Percentiles rank a stretch among this genome's conserved stretches.
Conservation (phyloP, 2,329 filamentous ascomycete species). For the Lomentospora prolificans region DNA sequence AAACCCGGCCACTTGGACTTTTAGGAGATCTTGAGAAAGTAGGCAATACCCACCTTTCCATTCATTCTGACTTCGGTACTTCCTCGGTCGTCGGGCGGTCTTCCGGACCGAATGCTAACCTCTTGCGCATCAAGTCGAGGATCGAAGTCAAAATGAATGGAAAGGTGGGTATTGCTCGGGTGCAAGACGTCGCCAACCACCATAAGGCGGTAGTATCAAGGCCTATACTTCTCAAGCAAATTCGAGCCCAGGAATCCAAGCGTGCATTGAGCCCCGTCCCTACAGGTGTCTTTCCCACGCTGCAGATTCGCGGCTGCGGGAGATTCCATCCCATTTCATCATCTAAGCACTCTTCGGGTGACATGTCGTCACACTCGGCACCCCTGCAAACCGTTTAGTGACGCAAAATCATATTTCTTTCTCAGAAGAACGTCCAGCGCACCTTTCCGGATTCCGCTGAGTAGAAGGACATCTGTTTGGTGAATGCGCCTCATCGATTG, state of each 20-base stretch:
- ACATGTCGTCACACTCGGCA: not conserved
- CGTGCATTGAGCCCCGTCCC: no score
- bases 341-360: not conserved
- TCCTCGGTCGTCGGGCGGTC: slow-evolving; percentile 19
- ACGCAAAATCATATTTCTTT: not conserved
- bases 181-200: slow-evolving; percentile 22
- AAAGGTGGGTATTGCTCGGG: slow-evolving; percentile 13
- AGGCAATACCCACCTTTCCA: slow-evolving; percentile 20
- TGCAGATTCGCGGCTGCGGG: no score
- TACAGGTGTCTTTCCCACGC: no score
- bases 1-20: no score
- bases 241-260: no score
- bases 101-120: slow-evolving; percentile 20
- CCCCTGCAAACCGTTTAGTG: not conserved
- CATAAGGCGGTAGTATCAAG: slow-evolving; percentile 22
- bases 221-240: slow-evolving; percentile 14
- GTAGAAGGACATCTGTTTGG: not conserved
- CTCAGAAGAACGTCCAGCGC: not conserved
- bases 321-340: no score
- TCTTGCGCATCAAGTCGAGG: slow-evolving; percentile 21
- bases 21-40: no score
- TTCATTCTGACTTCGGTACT: slow-evolving; percentile 23
- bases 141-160: slow-evolving; percentile 17
- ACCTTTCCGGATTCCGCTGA: not conserved
- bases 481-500: not conserved